Evolutionary conservation across 1,284 basidiomycete genomes (phyloP), one percentile per base, ranked within the genome.

Genomic region (Cystobasidium sp.): DNA sequence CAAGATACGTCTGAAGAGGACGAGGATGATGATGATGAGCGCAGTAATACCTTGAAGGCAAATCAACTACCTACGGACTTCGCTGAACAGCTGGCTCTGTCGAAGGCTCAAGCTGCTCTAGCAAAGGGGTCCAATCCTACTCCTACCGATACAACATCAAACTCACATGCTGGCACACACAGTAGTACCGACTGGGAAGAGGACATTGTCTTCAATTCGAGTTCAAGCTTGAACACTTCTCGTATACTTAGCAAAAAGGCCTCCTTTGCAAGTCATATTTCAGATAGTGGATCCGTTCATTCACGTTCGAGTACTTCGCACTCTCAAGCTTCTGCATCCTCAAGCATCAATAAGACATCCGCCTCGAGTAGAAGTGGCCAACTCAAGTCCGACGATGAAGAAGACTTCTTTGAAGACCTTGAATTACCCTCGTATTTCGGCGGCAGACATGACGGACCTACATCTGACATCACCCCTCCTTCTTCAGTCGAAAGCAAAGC

Each of bases 401-500:
- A 89, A 58, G 86, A 88, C 37, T 88, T 90, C 63, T 86, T 93
- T 18, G 90, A 92, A 53, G 91, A 91, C 41, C 85, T 93, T 37
- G 87, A 91, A 75, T 86, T 93, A 62, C 91, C 91, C 6, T 86
- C 88, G 1, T 79, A 78, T 65, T 68, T 78, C 41, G 78, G 71
- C 9, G 59, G 41, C n/a, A 39, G 73, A 12, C 31, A 5, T 5
- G 31, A 31, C 5, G 65, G 44, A 8, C 16, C 44, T 20, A 9
- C 31, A n/a, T 44, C 31, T 31, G 2, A 31, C 24, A 22, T 46
- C 39, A 39, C 43, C 31, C n/a, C 77, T 7, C 75, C 76, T 6
- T 75, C 78, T 2, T 86, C 88, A 31, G 85, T 89, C 71, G 86
- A 85, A 73, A 88, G 86, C 75, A 88, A 90, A 5, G 14, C 20